Percentiles rank a stretch among this genome's conserved stretches.
Conservation (phyloP, 2,329 filamentous ascomycete species). For the Emmonsia crescens region DNA sequence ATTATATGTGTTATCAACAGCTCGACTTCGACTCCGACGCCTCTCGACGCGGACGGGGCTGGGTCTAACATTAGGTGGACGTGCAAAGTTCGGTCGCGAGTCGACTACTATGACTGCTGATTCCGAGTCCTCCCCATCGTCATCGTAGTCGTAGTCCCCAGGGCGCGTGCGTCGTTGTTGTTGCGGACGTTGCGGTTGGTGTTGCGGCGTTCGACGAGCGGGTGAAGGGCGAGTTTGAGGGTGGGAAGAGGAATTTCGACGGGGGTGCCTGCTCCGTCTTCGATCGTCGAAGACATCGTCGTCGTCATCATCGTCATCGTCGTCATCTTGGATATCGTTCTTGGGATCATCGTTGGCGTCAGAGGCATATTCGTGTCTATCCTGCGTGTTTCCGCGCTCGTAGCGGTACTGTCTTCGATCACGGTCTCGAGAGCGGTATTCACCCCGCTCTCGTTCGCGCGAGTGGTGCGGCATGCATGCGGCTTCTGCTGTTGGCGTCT, state of each 20-base stretch:
- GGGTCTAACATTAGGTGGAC: conserved; percentile 18
- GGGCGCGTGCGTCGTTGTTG: conserved; percentile 3
- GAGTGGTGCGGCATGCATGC: conserved; percentile 12
- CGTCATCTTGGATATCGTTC: background rate
- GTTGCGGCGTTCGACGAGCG: background rate
- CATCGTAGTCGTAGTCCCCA: background rate
- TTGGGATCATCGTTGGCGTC: conserved; percentile 3
- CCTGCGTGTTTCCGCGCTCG: background rate
- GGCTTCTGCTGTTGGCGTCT: background rate
- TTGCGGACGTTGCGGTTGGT: background rate
- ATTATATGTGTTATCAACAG: conserved; percentile 9
- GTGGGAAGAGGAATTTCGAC: conserved; percentile 8
- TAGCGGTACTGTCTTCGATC: conserved; percentile 5
- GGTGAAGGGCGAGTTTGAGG: conserved; percentile 6
- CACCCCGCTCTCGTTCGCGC: conserved; percentile 9
- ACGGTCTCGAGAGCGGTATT: conserved; percentile 9
- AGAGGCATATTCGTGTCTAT: background rate
- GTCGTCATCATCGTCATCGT: conserved; percentile 13
- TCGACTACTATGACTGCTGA: conserved; percentile 17
- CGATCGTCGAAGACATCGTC: conserved; percentile 14
- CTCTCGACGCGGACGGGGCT: conserved; percentile 10
- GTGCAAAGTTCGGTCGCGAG: conserved; percentile 20
- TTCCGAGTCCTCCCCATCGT: conserved; percentile 8
- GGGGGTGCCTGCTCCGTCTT: conserved; percentile 12
- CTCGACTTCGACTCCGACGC: conserved; percentile 4